Evolutionary conservation across 306 rosid genomes (phyloP).

Genomic region (Quercus parvula): DNA sequence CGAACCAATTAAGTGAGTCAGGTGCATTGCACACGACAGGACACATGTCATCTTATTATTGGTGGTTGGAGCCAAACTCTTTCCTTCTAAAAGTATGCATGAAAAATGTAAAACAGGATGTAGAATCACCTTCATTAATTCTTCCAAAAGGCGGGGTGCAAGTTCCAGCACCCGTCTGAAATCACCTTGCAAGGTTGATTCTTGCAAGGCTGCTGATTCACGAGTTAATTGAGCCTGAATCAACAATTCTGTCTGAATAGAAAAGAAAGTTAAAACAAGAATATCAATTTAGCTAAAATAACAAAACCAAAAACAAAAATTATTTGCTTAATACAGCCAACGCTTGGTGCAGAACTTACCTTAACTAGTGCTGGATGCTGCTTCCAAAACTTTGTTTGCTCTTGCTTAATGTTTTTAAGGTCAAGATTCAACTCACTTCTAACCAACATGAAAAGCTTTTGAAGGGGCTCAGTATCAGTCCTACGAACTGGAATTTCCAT

Average conservation of each 20-base stretch:
- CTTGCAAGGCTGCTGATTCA: constrained; percentile 56
- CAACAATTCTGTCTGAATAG: constrained; percentile 83
- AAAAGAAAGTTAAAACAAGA: constrained; percentile 29
- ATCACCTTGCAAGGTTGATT: constrained; percentile 73
- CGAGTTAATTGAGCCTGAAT: constrained; percentile 96
- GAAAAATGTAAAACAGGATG: constrained; percentile 22
- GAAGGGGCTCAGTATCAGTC: constrained; percentile 91
- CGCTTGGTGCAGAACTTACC: constrained; percentile 42
- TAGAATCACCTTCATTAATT: constrained; percentile 82
- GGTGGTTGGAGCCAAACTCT: no score
- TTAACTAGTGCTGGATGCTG: constrained; percentile 96
- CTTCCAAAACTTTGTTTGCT: constrained; percentile 98
- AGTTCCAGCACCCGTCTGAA: constrained; percentile 82
- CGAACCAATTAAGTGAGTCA: no score
- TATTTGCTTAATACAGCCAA: constrained; percentile 2
- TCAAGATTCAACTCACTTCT: constrained; percentile 97
- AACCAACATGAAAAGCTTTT: constrained; percentile 89
- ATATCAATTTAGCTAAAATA: constrained; percentile 19
- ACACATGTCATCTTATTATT: no score
- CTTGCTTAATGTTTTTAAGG: constrained; percentile 98
- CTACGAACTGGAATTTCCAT: constrained; percentile 97
- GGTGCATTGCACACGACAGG: no score
- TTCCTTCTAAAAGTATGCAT: not conserved
- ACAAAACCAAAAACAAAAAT: not conserved
- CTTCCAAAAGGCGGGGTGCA: constrained; percentile 97